These are phyloP conservation scores for Sugiyamaella castrensis DNA, from an alignment of 1,139 yeast species.

Conservation along the genomic window DNA sequence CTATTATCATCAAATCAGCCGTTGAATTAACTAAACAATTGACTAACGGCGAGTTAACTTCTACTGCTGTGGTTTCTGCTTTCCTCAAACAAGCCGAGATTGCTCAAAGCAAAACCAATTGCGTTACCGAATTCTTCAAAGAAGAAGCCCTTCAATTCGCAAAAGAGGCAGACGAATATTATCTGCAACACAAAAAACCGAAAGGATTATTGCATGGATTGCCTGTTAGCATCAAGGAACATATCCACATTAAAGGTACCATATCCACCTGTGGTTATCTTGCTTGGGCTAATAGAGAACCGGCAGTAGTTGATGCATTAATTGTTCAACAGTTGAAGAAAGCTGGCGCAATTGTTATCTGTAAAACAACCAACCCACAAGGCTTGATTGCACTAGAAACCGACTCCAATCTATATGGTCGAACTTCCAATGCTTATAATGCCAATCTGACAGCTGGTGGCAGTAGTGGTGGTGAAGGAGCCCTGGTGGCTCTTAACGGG, in stretches of 20 bases:
- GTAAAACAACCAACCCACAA: constrained; percentile 10
- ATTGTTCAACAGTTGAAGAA: constrained; percentile 28
- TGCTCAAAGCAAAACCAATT: constrained; percentile 19
- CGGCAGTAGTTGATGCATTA: constrained; percentile 17
- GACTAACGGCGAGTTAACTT: background rate
- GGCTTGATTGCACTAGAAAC: constrained; percentile 11
- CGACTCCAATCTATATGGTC: constrained; percentile 34
- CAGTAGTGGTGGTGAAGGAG: constrained; percentile 75
- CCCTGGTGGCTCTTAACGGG: constrained; percentile 45
- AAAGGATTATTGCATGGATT: constrained; percentile 46
- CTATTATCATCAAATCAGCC: constrained; percentile 12
- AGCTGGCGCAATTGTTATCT: constrained; percentile 54
- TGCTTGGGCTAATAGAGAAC: constrained; percentile 26
- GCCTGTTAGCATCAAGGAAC: constrained; percentile 53
- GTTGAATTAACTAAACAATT: background rate
- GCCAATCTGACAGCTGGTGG: constrained; percentile 60
- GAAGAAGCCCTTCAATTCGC: constrained; percentile 43
- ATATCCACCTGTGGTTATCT: constrained; percentile 43
- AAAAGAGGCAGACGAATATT: constrained; percentile 44
- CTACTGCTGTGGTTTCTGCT: background rate
- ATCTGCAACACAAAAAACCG: constrained; percentile 23
- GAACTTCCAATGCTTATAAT: constrained; percentile 54
- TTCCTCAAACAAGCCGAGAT: constrained; percentile 1
- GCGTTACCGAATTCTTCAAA: constrained; percentile 32
- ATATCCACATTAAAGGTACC: constrained; percentile 43